Base-by-base conservation (phyloP, 2,329 filamentous ascomycete genomes). In the Diaporthe citrichinensis region DNA sequence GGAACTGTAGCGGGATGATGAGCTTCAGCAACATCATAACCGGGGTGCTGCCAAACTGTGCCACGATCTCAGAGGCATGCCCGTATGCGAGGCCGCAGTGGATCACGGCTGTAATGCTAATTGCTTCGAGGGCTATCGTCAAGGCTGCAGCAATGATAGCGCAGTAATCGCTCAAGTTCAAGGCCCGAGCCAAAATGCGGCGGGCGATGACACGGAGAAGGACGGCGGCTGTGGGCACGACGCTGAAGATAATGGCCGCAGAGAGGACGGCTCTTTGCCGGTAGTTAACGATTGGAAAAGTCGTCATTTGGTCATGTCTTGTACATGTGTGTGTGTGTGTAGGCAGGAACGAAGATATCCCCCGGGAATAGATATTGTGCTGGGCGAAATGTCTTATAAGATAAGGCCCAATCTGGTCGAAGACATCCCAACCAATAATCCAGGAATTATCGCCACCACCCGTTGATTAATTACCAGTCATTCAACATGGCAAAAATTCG, bases 161-260 rank as follows among this genome's bases (percentile, higher is more conserved):
- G 34, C 69, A 73, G 59, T 75, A 75, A 31, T 75, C 74, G 34
- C 69, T 75, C 7, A 57, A 28, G 20, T 28, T 68, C 25, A 72
- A n/a, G 10, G 39, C 20, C 9, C 74, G 69, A 34, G 36, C 61
- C 15, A 61, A 55, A 15, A 73, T 62, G 53, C 74, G 71, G n/a
- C 72, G 69, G 23, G 74, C 61, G 49, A 53, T 17, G 25, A 73
- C 41, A 9, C 74, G 74, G 25, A 73, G 71, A 25, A 57, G 4
- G 4, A 75, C 51, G 28, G 74, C 61, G 31, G 31, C 28, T 17
- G 59, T 17, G 8, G 74, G 69, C 7, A 73, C 25, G 17, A 75
- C 28, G 61, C 46, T 73, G 61, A 39, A 65, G 20, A 75, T 41
- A 17, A 72, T 67, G 49, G 73, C 34, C 9, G 39, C 17, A 41